Conservation (phyloP, 306 rosid genomes). For the Abrus pulchellus region DNA sequence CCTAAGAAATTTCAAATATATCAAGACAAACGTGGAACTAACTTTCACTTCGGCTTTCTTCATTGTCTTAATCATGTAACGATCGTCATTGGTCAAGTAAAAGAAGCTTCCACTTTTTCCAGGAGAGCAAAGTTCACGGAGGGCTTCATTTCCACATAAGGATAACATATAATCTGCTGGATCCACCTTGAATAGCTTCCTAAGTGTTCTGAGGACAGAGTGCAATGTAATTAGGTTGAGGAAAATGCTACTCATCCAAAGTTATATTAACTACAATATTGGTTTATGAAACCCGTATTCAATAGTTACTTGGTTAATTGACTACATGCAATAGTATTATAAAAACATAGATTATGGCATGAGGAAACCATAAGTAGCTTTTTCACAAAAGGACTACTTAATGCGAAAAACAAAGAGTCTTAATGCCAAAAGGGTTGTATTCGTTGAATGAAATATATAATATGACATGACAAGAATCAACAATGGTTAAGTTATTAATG, state of each 20-base stretch:
- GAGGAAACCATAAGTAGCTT: not conserved
- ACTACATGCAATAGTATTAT: not conserved
- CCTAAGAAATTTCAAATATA: constrained; percentile 29
- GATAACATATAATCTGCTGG: constrained; percentile 98
- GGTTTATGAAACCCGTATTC: not conserved
- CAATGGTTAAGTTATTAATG: not conserved
- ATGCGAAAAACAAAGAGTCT: constrained; percentile 28
- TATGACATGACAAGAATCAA: constrained; percentile 6
- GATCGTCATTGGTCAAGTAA: constrained; percentile 93
- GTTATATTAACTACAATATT: not conserved
- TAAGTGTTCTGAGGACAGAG: constrained; percentile 69
- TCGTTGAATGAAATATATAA: not conserved
- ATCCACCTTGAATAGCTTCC: constrained; percentile 94
- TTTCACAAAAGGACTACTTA: not conserved
- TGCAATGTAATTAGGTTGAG: constrained; percentile 6
- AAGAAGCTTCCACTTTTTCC: constrained; percentile 98
- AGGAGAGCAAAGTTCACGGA: constrained; percentile 92
- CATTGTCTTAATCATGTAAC: constrained; percentile 96
- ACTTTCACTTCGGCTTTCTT: constrained; percentile 94
- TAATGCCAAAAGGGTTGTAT: not conserved
- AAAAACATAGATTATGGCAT: not conserved
- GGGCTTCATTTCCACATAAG: constrained; percentile 89
- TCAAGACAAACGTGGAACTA: constrained; percentile 48
- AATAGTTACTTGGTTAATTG: not conserved
- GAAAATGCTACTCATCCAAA: not conserved